Base-by-base conservation (phyloP, 192 early-diverging fungal genomes). In the Gamsiella multidivaricata region DNA sequence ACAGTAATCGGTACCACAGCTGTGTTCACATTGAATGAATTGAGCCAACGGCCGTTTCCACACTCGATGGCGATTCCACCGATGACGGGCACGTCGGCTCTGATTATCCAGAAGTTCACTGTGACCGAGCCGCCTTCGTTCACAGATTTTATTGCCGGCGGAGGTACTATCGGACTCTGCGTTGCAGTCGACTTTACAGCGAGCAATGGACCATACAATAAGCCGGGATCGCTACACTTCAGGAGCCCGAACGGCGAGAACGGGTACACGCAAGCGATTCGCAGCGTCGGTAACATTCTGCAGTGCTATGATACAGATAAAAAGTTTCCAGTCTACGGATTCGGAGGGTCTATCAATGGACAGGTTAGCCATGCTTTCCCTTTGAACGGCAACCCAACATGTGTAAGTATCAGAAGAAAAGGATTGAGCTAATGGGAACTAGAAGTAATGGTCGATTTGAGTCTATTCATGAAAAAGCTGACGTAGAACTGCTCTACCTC, bases 181-280 rank as follows among this genome's bases (percentile, higher is more conserved):
- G 81, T 87, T 3, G 87, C 86, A 9, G 78, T 88, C 51, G 87
- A 88, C 52, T 88, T 88, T 56, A 88, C 87, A 1, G 70, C 55
- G 32, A 84, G 82, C 20, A 88, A 88, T 34, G 86, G 86, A 1
- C 70, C 80, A 34, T 86, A 84, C 22, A 28, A 37, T 14, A 26
- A 54, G 26, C 82, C 82, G 1, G 51, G 54, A 0, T 84, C 82
- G 15, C 80, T 88, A 18, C 87, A 88, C 53, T 88, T 61, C 59
- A 80, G 60, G 34, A 56, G 49, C 39, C 62, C 64, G 15, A 65
- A 26, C 15, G 64, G 46, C 10, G 58, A 66, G 33, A 88, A 88
- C 55, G 69, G 78, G 11, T 88, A 88, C 43, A 82, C 87, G 34
- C 66, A 72, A 39, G 86, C 87, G 0, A 82, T 88, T 47, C 36